Conservation (phyloP, 2,329 filamentous ascomycete species). For the Claviceps sp. region DNA sequence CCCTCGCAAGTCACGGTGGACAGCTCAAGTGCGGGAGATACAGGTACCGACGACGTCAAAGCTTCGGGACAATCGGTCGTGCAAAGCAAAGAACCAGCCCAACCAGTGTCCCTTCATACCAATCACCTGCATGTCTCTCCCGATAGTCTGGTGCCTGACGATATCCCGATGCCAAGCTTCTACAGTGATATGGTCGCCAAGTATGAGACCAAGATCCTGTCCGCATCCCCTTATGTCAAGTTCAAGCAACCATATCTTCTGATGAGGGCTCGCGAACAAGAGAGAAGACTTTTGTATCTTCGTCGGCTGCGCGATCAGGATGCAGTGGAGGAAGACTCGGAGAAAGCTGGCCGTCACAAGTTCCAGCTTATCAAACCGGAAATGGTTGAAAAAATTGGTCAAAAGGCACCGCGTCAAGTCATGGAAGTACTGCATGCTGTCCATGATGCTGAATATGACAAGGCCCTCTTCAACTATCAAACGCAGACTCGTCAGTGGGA, state of each 20-base stretch:
- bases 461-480: constrained; percentile 82
- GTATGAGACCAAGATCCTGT: constrained; percentile 84
- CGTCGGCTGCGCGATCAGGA: constrained; percentile 72
- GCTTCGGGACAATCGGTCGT: constrained; percentile 13
- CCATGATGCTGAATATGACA: constrained; percentile 93
- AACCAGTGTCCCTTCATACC: constrained; percentile 26
- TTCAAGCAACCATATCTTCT: constrained; percentile 89
- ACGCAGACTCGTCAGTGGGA: constrained; percentile 96
- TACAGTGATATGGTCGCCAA: constrained; percentile 93
- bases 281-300: constrained; percentile 69
- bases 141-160: constrained; percentile 54
- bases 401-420: constrained; percentile 70
- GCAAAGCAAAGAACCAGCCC: constrained; percentile 13
- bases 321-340: constrained; percentile 44
- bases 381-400: constrained; percentile 79
- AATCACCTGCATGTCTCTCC: constrained; percentile 29
- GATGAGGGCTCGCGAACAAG: constrained; percentile 83
- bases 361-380: constrained; percentile 90
- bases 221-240: constrained; percentile 89
- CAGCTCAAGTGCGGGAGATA: constrained; percentile 14
- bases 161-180: constrained; percentile 75
- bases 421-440: constrained; percentile 91
- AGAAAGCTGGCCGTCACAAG: constrained; percentile 51
- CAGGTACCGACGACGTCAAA: constrained; percentile 17
- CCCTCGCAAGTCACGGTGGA: constrained; percentile 21